Evolutionary conservation across 305 asterid genomes (phyloP).

Genomic region (Fraxinus ornus): DNA sequence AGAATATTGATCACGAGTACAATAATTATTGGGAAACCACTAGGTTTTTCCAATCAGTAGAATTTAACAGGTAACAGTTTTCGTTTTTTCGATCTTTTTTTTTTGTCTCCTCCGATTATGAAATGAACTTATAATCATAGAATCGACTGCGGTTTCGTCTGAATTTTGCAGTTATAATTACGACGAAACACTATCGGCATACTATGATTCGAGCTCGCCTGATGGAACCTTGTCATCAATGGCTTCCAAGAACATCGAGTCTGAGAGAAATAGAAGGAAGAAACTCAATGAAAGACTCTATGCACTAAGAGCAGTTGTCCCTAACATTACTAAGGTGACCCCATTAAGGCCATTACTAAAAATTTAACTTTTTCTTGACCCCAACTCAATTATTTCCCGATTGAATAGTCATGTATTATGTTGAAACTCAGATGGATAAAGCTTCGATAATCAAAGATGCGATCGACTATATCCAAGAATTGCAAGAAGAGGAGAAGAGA

Average conservation of each 20-base stretch:
- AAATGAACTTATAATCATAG: background rate
- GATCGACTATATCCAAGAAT: constrained; percentile 56
- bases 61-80: constrained; percentile 49
- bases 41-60: constrained; percentile 56
- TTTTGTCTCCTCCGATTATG: background rate
- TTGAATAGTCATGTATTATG: background rate
- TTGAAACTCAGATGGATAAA: constrained; percentile 64
- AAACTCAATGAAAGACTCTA: constrained; percentile 71
- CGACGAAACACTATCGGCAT: constrained; percentile 49
- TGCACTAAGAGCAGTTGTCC: constrained; percentile 88
- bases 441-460: constrained; percentile 90
- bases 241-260: constrained; percentile 70
- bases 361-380: background rate
- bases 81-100: background rate
- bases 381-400: background rate
- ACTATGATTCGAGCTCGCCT: constrained; percentile 81
- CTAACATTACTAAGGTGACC: constrained; percentile 71
- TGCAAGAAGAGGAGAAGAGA: constrained; percentile 58
- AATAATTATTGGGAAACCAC: constrained; percentile 61
- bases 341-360: background rate
- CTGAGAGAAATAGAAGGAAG: constrained; percentile 80
- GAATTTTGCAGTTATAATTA: constrained; percentile 38
- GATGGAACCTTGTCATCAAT: constrained; percentile 56
- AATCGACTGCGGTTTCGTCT: background rate
- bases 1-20: constrained; percentile 46